Evolutionary conservation across 129 eudicot species (phyloP).

Genomic region (Saussurea involucrata): DNA sequence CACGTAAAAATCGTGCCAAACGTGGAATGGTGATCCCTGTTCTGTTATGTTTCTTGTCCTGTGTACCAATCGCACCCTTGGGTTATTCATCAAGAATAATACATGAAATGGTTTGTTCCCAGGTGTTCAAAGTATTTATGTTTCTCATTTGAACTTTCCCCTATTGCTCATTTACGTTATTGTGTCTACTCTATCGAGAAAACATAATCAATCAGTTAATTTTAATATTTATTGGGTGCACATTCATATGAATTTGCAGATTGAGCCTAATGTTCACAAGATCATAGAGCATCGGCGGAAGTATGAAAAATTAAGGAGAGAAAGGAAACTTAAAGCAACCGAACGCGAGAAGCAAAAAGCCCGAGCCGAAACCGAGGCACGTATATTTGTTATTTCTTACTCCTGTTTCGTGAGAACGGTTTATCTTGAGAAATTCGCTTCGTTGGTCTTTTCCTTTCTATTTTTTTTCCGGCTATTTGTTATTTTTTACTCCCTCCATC

Average conservation of each 20-base stretch:
- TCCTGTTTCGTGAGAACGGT: not conserved
- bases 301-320: constrained; percentile 64
- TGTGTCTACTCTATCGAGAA: not conserved
- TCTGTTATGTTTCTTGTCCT: too few species aligned
- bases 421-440: not conserved
- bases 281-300: constrained; percentile 74
- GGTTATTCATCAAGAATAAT: not conserved
- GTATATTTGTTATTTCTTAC: constrained; percentile 1
- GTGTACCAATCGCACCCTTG: too few species aligned
- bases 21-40: too few species aligned
- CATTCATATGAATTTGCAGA: constrained; percentile 46
- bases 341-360: constrained; percentile 48
- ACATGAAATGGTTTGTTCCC: not conserved
- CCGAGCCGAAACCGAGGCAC: constrained; percentile 46
- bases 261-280: constrained; percentile 72
- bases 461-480: too few species aligned
- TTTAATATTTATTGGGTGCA: not conserved
- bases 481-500: too few species aligned
- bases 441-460: not conserved
- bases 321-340: constrained; percentile 37
- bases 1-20: too few species aligned
- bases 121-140: not conserved
- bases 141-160: not conserved
- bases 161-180: not conserved
- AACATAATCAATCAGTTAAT: not conserved